phyloP scores from a whole-genome alignment of 2,329 filamentous ascomycete species.

The Sclerotinia trifoliorum region DNA sequence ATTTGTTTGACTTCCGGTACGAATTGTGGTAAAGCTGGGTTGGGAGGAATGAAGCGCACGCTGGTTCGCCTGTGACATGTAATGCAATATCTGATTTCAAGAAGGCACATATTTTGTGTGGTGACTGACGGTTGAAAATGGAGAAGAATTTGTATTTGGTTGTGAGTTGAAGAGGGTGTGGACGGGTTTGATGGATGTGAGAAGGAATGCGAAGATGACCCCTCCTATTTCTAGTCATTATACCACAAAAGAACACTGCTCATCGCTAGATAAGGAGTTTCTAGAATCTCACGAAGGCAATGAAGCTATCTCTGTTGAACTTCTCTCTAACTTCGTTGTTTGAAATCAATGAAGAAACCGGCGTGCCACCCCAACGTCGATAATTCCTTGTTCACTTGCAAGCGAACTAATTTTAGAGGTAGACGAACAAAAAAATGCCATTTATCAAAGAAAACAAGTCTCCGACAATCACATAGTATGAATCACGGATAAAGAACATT shows the following conservation, averaged over 20 bases:
- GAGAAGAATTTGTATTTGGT: not conserved
- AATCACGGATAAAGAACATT: slow-evolving; percentile 7
- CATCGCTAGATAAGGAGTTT: not conserved
- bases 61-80: not conserved
- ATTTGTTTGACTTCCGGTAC: slow-evolving; percentile 17
- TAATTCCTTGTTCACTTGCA: not conserved
- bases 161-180: not conserved
- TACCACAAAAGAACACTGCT: not conserved
- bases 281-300: slow-evolving; percentile 10
- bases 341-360: not conserved
- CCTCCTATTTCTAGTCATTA: slow-evolving; percentile 7
- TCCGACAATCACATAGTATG: slow-evolving; percentile 5
- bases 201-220: not conserved
- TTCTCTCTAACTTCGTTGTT: not conserved
- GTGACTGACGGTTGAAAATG: not conserved
- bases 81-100: slow-evolving; percentile 17
- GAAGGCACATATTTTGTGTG: slow-evolving; percentile 11
- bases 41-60: slow-evolving; percentile 14
- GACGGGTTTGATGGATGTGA: not conserved
- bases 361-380: slow-evolving; percentile 1
- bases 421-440: not conserved
- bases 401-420: not conserved
- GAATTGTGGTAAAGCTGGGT: not conserved
- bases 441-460: slow-evolving; percentile 7
- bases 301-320: not conserved